phyloP scores from a whole-genome alignment of 371 early-diverging fungal species.

The Capillidium heterosporum region DNA sequence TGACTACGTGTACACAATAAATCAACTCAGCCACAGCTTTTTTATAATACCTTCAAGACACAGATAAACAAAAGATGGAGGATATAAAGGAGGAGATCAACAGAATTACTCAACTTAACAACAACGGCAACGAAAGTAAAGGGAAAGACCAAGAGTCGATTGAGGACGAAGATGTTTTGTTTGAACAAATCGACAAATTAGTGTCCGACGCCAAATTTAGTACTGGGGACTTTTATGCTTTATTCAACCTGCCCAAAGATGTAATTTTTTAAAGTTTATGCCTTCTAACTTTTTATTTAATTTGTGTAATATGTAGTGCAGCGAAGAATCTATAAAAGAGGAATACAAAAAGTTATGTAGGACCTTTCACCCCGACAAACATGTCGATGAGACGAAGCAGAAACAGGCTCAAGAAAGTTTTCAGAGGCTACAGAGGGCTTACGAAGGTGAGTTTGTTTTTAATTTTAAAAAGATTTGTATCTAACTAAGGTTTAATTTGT shows the following conservation, averaged over 20 bases:
- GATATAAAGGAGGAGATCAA: too few species aligned
- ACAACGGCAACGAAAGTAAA: too few species aligned
- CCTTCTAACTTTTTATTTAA: slow-evolving; percentile 3
- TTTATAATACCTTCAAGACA: too few species aligned
- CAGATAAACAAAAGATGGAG: too few species aligned
- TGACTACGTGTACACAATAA: too few species aligned
- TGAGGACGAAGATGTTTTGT: background rate
- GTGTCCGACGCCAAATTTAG: background rate
- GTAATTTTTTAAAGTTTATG: slow-evolving; percentile 3
- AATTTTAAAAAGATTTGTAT: background rate
- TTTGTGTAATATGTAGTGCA: slow-evolving; percentile 27
- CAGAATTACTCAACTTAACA: too few species aligned
- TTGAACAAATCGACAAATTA: background rate
- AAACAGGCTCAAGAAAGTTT: slow-evolving; percentile 53
- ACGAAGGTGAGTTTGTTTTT: slow-evolving; percentile 45
- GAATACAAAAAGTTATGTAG: slow-evolving; percentile 63
- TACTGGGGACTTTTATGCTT: background rate
- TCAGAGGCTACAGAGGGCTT: slow-evolving; percentile 67
- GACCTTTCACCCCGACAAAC: slow-evolving; percentile 83
- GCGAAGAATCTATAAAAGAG: slow-evolving; percentile 70
- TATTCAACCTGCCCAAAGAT: background rate
- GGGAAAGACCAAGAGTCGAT: too few species aligned
- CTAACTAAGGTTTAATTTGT: too few species aligned
- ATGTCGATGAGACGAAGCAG: slow-evolving; percentile 25
- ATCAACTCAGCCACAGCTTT: too few species aligned